Evolutionary conservation across 345 rosid species (phyloP).

Genomic region (Erucastrum elatum): DNA sequence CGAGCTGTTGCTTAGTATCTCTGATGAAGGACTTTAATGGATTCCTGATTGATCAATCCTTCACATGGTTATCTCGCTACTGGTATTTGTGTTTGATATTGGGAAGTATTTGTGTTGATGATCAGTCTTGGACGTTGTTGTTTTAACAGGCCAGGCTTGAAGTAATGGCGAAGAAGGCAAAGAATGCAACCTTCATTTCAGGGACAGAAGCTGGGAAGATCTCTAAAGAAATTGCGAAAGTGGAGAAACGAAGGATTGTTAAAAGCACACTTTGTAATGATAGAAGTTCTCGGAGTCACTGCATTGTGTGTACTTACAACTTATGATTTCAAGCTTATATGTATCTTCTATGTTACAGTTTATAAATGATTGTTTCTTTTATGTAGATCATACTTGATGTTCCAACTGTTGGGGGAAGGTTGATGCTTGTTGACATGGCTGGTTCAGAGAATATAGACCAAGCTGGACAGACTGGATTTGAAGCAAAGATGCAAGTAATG

Average conservation of each 20-base stretch:
- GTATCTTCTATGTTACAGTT: not conserved
- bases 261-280: conserved; percentile 95
- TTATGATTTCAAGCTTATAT: not conserved
- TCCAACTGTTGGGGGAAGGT: conserved; percentile 91
- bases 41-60: not conserved
- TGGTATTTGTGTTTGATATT: not conserved
- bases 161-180: conserved; percentile 96
- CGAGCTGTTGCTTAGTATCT: not conserved
- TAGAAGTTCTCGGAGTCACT: conserved; percentile 96
- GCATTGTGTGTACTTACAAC: conserved; percentile 57
- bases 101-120: not conserved
- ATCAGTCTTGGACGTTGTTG: not conserved
- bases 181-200: conserved; percentile 80
- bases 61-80: not conserved
- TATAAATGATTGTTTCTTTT: not conserved
- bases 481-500: conserved; percentile 96
- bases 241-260: conserved; percentile 90
- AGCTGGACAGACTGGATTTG: conserved; percentile 91
- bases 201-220: conserved; percentile 92
- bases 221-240: conserved; percentile 85
- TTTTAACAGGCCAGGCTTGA: conserved; percentile 75
- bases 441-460: conserved; percentile 98
- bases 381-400: conserved; percentile 88
- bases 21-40: not conserved
- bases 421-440: conserved; percentile 99